Evolutionary conservation across 169 alveolate genomes (phyloP).

Genomic region (Cryptosporidium meleagridis): DNA sequence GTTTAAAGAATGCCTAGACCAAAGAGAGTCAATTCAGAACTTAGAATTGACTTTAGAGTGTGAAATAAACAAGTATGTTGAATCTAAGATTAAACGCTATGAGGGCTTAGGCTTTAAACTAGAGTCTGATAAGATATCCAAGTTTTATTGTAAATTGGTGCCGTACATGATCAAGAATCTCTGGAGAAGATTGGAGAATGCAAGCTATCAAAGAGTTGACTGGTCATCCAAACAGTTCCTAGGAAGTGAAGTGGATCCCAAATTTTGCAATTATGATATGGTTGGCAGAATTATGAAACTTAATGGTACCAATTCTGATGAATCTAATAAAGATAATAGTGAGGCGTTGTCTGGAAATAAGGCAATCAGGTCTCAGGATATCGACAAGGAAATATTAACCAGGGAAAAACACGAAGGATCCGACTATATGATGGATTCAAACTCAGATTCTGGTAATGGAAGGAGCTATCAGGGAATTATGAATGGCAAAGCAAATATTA

Average conservation of each 20-base stretch:
- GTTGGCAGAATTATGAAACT: conserved; percentile 1
- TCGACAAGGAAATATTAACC: neutral
- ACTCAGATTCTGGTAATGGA: neutral
- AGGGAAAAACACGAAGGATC: neutral
- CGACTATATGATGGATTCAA: neutral
- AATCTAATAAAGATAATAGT: neutral
- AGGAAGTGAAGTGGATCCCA: neutral
- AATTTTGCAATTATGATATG: conserved; percentile 3
- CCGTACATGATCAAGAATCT: conserved; percentile 8
- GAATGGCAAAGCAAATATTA: neutral
- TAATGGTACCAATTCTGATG: neutral
- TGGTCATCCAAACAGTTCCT: conserved; percentile 22
- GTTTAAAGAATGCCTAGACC: conserved; percentile 14
- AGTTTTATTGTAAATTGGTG: neutral
- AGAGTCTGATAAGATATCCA: neutral
- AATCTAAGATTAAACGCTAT: conserved; percentile 6
- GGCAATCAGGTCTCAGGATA: neutral
- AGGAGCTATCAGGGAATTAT: neutral
- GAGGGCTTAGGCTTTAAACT: conserved; percentile 9
- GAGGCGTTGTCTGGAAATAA: neutral
- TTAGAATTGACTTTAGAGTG: neutral
- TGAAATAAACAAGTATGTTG: neutral
- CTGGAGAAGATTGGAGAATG: conserved; percentile 46
- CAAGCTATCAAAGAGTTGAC: conserved; percentile 66
- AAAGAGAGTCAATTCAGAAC: neutral